These are phyloP conservation scores for Gaultheria prostrata DNA, from an alignment of 148 eudicot species.

Conservation along the genomic window DNA sequence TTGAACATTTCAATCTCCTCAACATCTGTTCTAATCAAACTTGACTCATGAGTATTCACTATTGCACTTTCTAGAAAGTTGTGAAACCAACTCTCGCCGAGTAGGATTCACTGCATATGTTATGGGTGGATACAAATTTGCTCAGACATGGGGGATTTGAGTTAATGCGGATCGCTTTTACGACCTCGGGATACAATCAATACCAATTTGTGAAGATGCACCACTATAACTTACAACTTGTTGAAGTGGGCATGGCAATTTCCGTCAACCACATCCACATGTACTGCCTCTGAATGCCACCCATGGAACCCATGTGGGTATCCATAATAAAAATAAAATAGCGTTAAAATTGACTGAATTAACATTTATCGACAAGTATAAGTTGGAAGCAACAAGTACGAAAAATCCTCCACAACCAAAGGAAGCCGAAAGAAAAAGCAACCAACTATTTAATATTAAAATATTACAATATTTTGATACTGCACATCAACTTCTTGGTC, in stretches of 20 bases:
- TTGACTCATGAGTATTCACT: background rate
- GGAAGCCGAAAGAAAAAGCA: background rate
- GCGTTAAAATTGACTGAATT: background rate
- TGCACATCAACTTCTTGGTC: background rate
- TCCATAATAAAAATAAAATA: background rate
- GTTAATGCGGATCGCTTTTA: background rate
- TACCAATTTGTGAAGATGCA: background rate
- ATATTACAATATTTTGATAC: background rate
- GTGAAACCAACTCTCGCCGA: background rate
- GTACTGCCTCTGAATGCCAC: background rate
- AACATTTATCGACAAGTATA: background rate
- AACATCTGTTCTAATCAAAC: background rate
- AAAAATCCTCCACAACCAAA: background rate
- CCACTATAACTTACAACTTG: background rate
- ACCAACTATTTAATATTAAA: background rate
- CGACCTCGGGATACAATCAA: background rate
- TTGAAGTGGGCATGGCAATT: no score
- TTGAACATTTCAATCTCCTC: slow-evolving; percentile 6
- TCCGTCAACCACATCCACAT: background rate
- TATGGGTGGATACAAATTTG: background rate
- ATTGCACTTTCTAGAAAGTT: background rate
- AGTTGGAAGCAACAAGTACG: slow-evolving; percentile 4
- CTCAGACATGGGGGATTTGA: background rate
- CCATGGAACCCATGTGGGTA: background rate
- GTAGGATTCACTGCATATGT: background rate